phyloP scores from a whole-genome alignment of 805 yeast genomes.

The Clavispora carvajalis region DNA sequence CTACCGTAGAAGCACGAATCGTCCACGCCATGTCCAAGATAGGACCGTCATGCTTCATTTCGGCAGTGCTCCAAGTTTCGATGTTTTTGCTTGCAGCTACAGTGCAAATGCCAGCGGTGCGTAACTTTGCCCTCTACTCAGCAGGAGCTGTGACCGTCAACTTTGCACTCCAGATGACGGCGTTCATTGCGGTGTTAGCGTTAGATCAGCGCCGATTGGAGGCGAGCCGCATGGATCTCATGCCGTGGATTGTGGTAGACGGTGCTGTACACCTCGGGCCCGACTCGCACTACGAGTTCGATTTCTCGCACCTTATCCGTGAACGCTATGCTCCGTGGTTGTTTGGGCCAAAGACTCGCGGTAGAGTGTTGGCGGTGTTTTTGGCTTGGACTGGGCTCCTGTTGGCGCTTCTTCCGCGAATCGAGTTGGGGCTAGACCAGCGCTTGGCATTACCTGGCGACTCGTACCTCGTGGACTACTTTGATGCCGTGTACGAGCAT shows the following conservation, averaged over 20 bases:
- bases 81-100: constrained; percentile 74
- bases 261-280: constrained; percentile 6
- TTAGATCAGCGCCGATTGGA: constrained; percentile 62
- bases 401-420: constrained; percentile 59
- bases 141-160: constrained; percentile 81
- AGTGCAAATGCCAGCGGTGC: constrained; percentile 94
- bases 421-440: constrained; percentile 83
- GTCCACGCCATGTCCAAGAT: constrained; percentile 62
- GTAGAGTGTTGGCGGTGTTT: constrained; percentile 49
- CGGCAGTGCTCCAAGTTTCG: constrained; percentile 71
- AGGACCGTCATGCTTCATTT: constrained; percentile 82
- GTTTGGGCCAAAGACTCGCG: constrained; percentile 42
- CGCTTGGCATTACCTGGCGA: constrained; percentile 78
- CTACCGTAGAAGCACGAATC: constrained; percentile 48
- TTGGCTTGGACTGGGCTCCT: constrained; percentile 63
- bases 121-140: constrained; percentile 86
- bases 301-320: constrained; percentile 34
- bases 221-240: constrained; percentile 51
- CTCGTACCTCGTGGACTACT: constrained; percentile 78
- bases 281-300: constrained; percentile 11
- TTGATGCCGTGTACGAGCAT: constrained; percentile 65
- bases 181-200: constrained; percentile 67
- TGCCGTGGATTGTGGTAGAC: constrained; percentile 47
- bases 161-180: constrained; percentile 72
- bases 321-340: constrained; percentile 56